These are phyloP conservation scores for Globisporangium orthogonon DNA, from an alignment of 352 stramenopile genomes.

Conservation along the genomic window DNA sequence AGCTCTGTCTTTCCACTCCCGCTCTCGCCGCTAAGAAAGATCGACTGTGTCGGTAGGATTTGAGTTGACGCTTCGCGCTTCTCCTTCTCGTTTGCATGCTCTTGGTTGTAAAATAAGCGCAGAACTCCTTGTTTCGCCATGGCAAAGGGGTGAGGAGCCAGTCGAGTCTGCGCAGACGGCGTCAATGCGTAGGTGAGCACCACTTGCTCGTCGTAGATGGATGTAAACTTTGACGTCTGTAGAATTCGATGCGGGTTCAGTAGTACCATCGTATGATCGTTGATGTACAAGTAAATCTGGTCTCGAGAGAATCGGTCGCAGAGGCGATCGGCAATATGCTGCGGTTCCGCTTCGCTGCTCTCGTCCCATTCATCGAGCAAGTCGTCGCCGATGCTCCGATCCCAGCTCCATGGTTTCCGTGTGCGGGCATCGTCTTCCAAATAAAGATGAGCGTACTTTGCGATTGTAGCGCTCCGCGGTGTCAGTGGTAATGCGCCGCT, in stretches of 20 bases:
- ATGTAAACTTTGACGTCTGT: constrained; percentile 70
- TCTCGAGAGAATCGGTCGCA: constrained; percentile 35
- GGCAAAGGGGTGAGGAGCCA: constrained; percentile 65
- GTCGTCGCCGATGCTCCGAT: constrained; percentile 35
- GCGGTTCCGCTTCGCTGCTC: background rate
- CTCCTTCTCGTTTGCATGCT: constrained; percentile 1
- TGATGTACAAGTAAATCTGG: constrained; percentile 57
- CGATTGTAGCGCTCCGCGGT: constrained; percentile 56
- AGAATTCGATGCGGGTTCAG: constrained; percentile 72
- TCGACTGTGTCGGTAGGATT: constrained; percentile 14
- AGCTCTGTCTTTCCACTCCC: constrained; percentile 75
- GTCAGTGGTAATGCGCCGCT: constrained; percentile 22
- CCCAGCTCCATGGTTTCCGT: constrained; percentile 53
- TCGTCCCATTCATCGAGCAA: constrained; percentile 14
- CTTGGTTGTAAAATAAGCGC: constrained; percentile 31
- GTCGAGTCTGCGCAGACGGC: constrained; percentile 22
- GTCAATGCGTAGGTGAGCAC: constrained; percentile 57
- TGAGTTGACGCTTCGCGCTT: background rate
- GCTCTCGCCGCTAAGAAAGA: constrained; percentile 61
- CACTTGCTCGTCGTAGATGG: constrained; percentile 78
- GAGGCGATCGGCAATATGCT: constrained; percentile 15
- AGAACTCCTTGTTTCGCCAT: constrained; percentile 61
- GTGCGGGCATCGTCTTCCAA: constrained; percentile 48
- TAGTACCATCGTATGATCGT: constrained; percentile 53
- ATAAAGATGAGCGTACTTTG: constrained; percentile 79